phyloP scores from a whole-genome alignment of 2,329 filamentous ascomycete species.

The Ascochyta rabiei region DNA sequence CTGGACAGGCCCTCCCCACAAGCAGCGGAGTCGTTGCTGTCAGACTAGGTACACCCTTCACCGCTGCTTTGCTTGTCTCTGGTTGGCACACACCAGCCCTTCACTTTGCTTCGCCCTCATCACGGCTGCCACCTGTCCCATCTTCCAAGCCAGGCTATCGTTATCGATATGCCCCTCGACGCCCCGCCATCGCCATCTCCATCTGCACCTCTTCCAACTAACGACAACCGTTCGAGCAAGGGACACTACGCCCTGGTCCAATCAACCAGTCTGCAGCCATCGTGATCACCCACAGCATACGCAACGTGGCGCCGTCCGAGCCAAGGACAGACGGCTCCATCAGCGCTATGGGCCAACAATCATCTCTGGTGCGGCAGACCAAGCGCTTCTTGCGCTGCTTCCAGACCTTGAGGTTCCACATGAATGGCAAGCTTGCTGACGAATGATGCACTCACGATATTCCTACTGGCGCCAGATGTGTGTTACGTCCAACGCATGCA shows the following conservation, averaged over 20 bases:
- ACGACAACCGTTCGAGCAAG: constrained; percentile 14
- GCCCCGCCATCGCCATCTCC: constrained; percentile 6
- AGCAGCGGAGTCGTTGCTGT: constrained; percentile 15
- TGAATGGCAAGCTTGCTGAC: constrained; percentile 6
- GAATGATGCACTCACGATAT: constrained; percentile 12
- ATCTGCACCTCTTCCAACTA: constrained; percentile 10
- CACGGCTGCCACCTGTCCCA: constrained; percentile 6
- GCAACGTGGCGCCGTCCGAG: constrained; percentile 18
- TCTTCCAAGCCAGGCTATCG: background rate
- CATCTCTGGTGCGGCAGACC: constrained; percentile 13
- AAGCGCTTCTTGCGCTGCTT: constrained; percentile 11
- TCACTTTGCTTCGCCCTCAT: constrained; percentile 5
- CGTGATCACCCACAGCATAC: constrained; percentile 10
- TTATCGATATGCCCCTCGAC: constrained; percentile 20
- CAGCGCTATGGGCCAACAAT: constrained; percentile 7
- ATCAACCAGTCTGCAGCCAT: constrained; percentile 11
- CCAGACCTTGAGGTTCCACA: constrained; percentile 15
- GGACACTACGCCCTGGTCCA: constrained; percentile 1
- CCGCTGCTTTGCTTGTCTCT: constrained; percentile 11
- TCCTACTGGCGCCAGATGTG: constrained; percentile 2
- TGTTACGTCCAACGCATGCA: constrained; percentile 7
- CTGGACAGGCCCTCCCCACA: constrained; percentile 12
- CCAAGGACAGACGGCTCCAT: constrained; percentile 10
- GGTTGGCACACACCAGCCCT: constrained; percentile 8
- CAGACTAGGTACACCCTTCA: constrained; percentile 18